Base-by-base conservation (phyloP, 2,329 filamentous ascomycete species). In the Penicillium sp. region DNA sequence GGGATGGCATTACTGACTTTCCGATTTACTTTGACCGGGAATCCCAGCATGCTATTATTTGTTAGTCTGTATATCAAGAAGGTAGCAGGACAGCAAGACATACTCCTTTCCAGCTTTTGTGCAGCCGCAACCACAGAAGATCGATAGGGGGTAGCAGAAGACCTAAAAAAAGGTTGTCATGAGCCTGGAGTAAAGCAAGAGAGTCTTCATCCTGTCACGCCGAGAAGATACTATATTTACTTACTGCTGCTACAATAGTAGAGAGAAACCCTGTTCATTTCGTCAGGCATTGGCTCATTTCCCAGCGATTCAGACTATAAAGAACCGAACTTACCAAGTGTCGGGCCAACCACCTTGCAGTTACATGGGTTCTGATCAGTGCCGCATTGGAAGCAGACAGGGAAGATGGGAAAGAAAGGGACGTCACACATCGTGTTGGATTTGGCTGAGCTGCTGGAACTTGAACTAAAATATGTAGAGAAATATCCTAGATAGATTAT, bases 351-450 rank as follows among this genome's bases (percentile, higher is more conserved):
- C 9, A 84, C 75, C 66, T 84, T 84, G 65, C 81, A 84, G 60
- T 79, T 80, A 55, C 82, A 84, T 3, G 82, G 82, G 54, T 84
- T 84, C 63, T 84, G 80, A 58, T 83, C 76, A 9, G 81, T 84
- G 45, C 71, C 81, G 68, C 80, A 84, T 68, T 84, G 81, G 68
- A 83, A 80, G 69, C 81, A 83, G 63, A 82, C 68, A 11, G 81
- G 75, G 39, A 81, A 78, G 52, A 82, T 68, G 19, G 80, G 79
- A 47, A 82, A 64, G 67, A 74, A 76, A 51, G 77, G 75, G 6
- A 69, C 29, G 58, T 64, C 69, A 54, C 66, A 70, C 76, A 78
- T 76, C 5, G 29, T 68, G 43, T 54, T 16, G 16, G 16, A 16
- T 25, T 36, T 33, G 19, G 15, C 29, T 25, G 13, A 15, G 31